Percentiles rank a stretch among this genome's conserved stretches.
phyloP scores from a whole-genome alignment of 768 basidiomycete species.

The Mycena venus region DNA sequence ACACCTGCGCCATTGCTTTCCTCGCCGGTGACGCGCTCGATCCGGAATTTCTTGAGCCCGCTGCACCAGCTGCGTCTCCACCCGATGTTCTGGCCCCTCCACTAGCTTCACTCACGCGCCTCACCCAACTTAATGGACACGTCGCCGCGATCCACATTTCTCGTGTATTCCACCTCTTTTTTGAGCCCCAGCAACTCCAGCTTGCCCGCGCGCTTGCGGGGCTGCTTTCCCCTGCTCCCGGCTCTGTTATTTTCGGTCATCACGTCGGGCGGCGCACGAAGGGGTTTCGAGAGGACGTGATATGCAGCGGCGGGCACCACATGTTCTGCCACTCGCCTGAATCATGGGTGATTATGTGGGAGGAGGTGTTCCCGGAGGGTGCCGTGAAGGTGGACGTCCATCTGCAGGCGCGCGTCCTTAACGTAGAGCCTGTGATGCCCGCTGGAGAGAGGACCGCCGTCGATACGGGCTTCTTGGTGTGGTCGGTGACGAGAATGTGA shows the following conservation, averaged over 20 bases:
- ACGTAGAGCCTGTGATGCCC: not conserved
- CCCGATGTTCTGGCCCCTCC: not conserved
- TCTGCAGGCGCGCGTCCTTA: not conserved
- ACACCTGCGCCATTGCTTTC: not conserved
- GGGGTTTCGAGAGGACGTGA: not conserved
- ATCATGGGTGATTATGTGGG: not conserved
- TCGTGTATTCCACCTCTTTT: constrained; percentile 1
- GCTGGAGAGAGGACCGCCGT: not conserved
- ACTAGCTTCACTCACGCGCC: not conserved
- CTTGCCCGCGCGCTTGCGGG: constrained; percentile 1
- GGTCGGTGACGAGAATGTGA: constrained; percentile 8
- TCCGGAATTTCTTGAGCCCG: not conserved
- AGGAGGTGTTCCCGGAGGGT: not conserved
- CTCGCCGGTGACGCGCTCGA: not conserved
- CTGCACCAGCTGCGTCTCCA: not conserved
- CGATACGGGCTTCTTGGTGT: not conserved
- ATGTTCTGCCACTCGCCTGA: not conserved
- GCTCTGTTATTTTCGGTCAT: not conserved
- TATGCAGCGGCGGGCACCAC: not conserved
- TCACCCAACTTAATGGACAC: not conserved
- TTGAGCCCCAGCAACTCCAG: constrained; percentile 4
- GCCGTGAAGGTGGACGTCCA: not conserved
- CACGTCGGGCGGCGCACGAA: not conserved
- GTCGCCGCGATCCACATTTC: constrained; percentile 2
- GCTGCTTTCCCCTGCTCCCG: not conserved